Evolutionary conservation across 441 rosid species (phyloP).

Genomic region (Croton setiger): DNA sequence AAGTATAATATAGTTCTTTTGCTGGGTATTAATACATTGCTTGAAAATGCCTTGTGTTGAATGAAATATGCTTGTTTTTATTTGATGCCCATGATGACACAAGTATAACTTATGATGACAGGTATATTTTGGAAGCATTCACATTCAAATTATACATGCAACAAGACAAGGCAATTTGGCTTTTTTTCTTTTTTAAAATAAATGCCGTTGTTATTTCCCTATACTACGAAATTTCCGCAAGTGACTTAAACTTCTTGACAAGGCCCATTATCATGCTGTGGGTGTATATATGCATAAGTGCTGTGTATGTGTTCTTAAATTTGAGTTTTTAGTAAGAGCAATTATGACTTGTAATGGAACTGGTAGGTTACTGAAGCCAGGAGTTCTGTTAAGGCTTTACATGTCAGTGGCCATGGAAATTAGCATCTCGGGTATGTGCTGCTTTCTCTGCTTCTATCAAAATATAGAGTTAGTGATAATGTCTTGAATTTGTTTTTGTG

Average conservation of each 20-base stretch:
- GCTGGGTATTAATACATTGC: not conserved
- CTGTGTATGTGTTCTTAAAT: not conserved
- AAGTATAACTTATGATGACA: constrained; percentile 7
- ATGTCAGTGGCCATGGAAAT: not conserved
- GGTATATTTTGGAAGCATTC: not conserved
- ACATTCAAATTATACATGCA: not conserved
- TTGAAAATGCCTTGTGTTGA: not conserved
- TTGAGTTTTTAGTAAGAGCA: not conserved
- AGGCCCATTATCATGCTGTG: not conserved
- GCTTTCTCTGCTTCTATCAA: not conserved
- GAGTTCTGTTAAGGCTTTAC: not conserved
- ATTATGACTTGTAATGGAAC: not conserved
- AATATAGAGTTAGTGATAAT: not conserved
- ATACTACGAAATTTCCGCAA: not conserved
- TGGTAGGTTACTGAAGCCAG: not conserved
- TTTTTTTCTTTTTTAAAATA: not conserved
- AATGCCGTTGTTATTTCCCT: not conserved
- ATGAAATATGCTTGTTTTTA: not conserved
- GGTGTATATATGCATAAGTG: not conserved
- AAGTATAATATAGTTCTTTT: not conserved
- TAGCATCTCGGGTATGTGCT: not conserved
- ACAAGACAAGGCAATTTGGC: not conserved
- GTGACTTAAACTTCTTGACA: not conserved
- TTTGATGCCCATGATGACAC: constrained; percentile 4
- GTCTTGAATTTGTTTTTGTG: not conserved